Evolutionary conservation across 1,139 yeast species (phyloP).

Genomic region (Protomyces lactucae-debilis): DNA sequence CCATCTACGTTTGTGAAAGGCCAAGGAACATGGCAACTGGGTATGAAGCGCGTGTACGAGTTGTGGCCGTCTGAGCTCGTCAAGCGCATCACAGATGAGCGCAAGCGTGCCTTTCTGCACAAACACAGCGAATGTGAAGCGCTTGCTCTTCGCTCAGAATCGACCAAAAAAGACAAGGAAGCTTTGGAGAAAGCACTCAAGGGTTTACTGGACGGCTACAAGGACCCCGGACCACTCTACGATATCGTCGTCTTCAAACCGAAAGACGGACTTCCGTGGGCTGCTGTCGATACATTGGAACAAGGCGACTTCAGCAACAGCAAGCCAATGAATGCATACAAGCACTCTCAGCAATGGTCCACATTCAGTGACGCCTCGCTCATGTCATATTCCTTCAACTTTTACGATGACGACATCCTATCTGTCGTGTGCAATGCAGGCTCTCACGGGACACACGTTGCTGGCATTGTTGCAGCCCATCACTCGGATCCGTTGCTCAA

Average conservation of each 20-base stretch:
- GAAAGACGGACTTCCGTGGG: constrained; percentile 12
- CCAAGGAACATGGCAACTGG: constrained; percentile 29
- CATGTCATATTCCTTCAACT: constrained; percentile 28
- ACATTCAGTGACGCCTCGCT: constrained; percentile 26
- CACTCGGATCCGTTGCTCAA: constrained; percentile 26
- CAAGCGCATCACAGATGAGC: constrained; percentile 20
- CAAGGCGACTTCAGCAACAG: constrained; percentile 23
- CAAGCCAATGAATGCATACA: constrained; percentile 28
- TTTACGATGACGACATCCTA: constrained; percentile 29
- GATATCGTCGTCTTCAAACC: constrained; percentile 28
- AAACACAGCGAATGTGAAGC: constrained; percentile 18
- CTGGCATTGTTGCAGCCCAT: constrained; percentile 30
- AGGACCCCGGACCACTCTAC: constrained; percentile 28
- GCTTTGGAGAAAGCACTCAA: constrained; percentile 26
- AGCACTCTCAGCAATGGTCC: constrained; percentile 25
- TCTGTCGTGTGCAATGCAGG: constrained; percentile 29
- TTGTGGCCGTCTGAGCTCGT: constrained; percentile 28
- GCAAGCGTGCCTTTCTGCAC: constrained; percentile 22
- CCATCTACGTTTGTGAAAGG: constrained; percentile 26
- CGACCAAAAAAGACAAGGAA: constrained; percentile 24
- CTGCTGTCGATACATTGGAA: constrained; percentile 27
- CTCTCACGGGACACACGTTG: constrained; percentile 31
- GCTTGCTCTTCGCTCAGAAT: background rate
- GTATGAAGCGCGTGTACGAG: constrained; percentile 29
- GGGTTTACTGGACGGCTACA: constrained; percentile 17